Conservation (phyloP, 1,284 basidiomycete species). For the Trichosporon coremiiforme region DNA sequence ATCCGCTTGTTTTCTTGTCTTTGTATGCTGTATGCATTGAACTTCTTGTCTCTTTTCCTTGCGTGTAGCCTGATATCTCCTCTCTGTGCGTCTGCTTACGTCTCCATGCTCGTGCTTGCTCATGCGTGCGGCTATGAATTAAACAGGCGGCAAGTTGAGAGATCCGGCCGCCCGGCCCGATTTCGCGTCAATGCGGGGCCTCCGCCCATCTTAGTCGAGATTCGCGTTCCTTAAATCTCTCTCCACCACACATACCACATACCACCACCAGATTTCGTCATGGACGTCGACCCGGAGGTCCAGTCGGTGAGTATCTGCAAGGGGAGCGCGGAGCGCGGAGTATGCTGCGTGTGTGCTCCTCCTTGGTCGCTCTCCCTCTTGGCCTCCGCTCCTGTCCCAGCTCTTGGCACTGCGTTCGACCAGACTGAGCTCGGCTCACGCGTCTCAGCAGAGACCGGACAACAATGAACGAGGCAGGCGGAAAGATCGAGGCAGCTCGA, state of each 20-base stretch:
- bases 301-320: slow-evolving; percentile 6
- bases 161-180: no score
- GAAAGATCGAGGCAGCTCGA: no score
- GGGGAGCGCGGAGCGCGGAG: not conserved
- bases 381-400: not conserved
- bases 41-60: not conserved
- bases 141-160: no score
- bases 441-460: no score
- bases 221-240: not conserved
- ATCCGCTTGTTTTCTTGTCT: not conserved
- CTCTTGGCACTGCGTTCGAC: not conserved
- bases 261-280: not conserved
- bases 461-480: no score
- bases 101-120: no score
- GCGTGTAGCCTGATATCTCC: no score
- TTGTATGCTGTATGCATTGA: slow-evolving; percentile 16
- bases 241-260: slow-evolving; percentile 3
- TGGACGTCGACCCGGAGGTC: slow-evolving; percentile 20
- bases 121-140: no score
- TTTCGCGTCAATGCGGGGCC: not conserved
- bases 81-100: no score
- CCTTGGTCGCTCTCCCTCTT: not conserved
- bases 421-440: no score
- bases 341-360: not conserved
- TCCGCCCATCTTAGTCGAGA: not conserved